phyloP scores from a whole-genome alignment of 441 rosid genomes.

The Erodium chrysanthum region DNA sequence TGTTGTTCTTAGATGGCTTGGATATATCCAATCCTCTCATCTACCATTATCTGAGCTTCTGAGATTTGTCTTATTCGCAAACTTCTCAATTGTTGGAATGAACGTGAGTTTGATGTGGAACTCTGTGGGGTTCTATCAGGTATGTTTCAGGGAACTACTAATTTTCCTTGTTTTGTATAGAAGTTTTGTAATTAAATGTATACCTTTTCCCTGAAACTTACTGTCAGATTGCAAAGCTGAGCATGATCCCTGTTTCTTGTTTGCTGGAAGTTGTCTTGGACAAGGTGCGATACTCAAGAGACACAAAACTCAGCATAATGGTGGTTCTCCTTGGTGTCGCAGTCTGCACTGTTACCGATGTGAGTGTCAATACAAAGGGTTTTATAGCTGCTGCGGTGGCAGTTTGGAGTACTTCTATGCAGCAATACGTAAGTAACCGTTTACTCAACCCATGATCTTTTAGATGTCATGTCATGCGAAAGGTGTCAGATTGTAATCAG shows the following conservation, averaged over 20 bases:
- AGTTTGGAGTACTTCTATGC: slow-evolving; percentile 68
- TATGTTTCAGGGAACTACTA: slow-evolving; percentile 14
- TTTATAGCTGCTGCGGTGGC: slow-evolving; percentile 57
- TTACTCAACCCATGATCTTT: slow-evolving; percentile 8
- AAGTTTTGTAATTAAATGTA: slow-evolving; percentile 11
- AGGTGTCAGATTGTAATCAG: not conserved
- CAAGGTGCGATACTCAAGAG: slow-evolving; percentile 65
- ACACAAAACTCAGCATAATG: slow-evolving; percentile 61
- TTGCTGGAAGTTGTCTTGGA: slow-evolving; percentile 60
- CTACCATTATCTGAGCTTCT: slow-evolving; percentile 53
- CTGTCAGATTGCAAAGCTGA: slow-evolving; percentile 59
- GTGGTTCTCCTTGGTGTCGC: slow-evolving; percentile 64
- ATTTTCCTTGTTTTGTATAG: not conserved
- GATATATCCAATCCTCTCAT: slow-evolving; percentile 63
- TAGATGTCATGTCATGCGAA: not conserved
- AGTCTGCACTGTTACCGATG: slow-evolving; percentile 66
- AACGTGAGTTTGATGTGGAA: slow-evolving; percentile 72
- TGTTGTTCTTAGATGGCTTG: slow-evolving; percentile 45
- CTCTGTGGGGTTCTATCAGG: slow-evolving; percentile 77
- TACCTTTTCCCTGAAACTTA: slow-evolving; percentile 13
- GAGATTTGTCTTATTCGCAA: slow-evolving; percentile 49
- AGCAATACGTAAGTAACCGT: slow-evolving; percentile 49
- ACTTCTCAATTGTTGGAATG: slow-evolving; percentile 74
- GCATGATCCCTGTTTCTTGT: slow-evolving; percentile 72
- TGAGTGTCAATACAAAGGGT: slow-evolving; percentile 60